Percentiles rank a stretch among this genome's conserved stretches.
phyloP scores from a whole-genome alignment of 441 rosid species.

The Euphorbia corollata region DNA sequence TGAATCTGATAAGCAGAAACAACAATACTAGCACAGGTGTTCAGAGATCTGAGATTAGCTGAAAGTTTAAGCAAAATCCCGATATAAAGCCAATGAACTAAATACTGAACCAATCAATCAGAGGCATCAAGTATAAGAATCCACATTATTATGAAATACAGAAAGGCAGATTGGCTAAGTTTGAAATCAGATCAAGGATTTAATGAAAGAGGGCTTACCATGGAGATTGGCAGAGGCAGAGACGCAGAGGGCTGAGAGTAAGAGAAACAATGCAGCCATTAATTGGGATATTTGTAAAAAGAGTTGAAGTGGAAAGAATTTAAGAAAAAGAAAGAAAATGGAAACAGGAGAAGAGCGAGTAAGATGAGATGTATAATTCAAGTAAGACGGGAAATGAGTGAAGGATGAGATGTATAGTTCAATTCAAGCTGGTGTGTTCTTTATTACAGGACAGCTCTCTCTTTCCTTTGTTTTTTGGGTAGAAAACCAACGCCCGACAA shows the following conservation, averaged over 20 bases:
- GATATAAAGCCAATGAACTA: not conserved
- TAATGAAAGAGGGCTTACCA: conserved; percentile 29
- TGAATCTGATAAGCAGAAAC: not conserved
- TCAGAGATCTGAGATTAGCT: conserved; percentile 14
- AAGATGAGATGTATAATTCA: too few species aligned
- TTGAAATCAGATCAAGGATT: conserved; percentile 14
- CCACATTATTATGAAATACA: not conserved
- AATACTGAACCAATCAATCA: not conserved
- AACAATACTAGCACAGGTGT: not conserved
- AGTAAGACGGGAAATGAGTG: too few species aligned
- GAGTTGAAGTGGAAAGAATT: too few species aligned
- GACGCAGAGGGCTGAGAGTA: conserved; percentile 27
- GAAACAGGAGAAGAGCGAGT: too few species aligned
- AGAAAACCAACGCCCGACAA: conserved; percentile 21
- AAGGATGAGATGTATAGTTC: too few species aligned
- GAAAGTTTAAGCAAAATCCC: not conserved
- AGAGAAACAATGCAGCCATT: conserved; percentile 22
- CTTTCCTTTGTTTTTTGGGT: too few species aligned
- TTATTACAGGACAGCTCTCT: not conserved
- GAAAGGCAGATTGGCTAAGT: not conserved
- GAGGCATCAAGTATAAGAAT: not conserved
- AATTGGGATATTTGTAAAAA: not conserved
- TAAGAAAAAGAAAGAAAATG: too few species aligned
- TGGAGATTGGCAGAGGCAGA: conserved; percentile 35
- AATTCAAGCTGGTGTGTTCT: conserved; percentile 17